These are phyloP conservation scores for Penicillium ochrochloron DNA, from an alignment of 495 filamentous ascomycete genomes.

Conservation along the genomic window DNA sequence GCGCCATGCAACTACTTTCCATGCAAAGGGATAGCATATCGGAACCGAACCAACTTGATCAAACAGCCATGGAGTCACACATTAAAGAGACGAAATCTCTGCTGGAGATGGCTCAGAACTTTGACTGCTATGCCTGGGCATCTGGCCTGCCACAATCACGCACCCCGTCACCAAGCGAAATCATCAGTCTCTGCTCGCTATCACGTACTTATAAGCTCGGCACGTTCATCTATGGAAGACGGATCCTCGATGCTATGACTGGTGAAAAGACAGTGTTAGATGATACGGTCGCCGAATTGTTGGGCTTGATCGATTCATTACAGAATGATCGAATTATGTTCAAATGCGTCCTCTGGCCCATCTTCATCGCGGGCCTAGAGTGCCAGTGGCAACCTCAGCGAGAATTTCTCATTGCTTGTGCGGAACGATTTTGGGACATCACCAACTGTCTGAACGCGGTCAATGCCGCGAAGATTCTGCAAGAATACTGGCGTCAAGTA, in stretches of 20 bases:
- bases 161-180: slow-evolving; percentile 29
- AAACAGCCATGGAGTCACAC: slow-evolving; percentile 9
- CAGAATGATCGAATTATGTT: slow-evolving; percentile 50
- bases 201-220: slow-evolving; percentile 40
- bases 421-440: slow-evolving; percentile 43
- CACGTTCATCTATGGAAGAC: slow-evolving; percentile 38
- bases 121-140: slow-evolving; percentile 44
- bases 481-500: slow-evolving; percentile 34
- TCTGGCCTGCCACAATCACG: slow-evolving; percentile 37
- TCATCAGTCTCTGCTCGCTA: slow-evolving; percentile 28
- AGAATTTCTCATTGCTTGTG: slow-evolving; percentile 31
- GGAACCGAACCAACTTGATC: slow-evolving; percentile 8
- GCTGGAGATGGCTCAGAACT: slow-evolving; percentile 30
- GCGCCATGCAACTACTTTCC: slow-evolving; percentile 40
- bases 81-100: slow-evolving; percentile 24
- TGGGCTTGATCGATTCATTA: slow-evolving; percentile 48
- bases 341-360: slow-evolving; percentile 63
- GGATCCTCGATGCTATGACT: slow-evolving; percentile 37
- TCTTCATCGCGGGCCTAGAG: slow-evolving; percentile 60
- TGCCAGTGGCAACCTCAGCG: slow-evolving; percentile 34
- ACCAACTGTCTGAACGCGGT: slow-evolving; percentile 47
- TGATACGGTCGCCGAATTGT: slow-evolving; percentile 46
- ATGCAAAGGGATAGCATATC: slow-evolving; percentile 39
- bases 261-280: slow-evolving; percentile 26
- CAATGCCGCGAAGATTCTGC: slow-evolving; percentile 38